Evolutionary conservation across 495 filamentous ascomycete genomes (phyloP).

Genomic region (Xylaria acuta): DNA sequence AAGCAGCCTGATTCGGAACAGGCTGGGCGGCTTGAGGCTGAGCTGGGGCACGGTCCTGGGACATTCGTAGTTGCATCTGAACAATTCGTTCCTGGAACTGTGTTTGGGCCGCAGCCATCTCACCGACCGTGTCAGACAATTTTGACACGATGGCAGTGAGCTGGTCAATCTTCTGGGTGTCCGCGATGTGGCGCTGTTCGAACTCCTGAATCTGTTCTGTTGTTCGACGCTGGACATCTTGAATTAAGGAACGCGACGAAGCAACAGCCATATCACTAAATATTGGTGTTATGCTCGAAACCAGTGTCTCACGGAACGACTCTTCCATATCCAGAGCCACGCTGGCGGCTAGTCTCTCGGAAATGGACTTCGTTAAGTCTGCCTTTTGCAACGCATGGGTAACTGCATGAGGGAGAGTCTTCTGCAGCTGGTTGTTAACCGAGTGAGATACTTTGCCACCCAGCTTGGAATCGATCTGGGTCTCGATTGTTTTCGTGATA

Average conservation of each 20-base stretch:
- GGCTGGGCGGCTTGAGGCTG: constrained; percentile 32
- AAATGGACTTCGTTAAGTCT: constrained; percentile 69
- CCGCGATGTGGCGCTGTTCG: constrained; percentile 72
- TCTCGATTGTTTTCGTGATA: constrained; percentile 53
- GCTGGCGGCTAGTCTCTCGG: constrained; percentile 71
- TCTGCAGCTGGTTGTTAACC: constrained; percentile 68
- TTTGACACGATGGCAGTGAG: constrained; percentile 73
- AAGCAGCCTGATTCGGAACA: constrained; percentile 33
- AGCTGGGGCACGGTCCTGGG: constrained; percentile 28
- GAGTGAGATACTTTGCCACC: constrained; percentile 58
- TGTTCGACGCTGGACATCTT: constrained; percentile 69
- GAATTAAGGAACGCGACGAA: constrained; percentile 64
- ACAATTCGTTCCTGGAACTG: constrained; percentile 67
- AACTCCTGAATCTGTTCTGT: constrained; percentile 66
- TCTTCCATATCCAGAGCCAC: constrained; percentile 71
- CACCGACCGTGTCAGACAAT: constrained; percentile 73
- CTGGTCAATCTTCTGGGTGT: constrained; percentile 82
- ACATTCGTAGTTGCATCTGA: constrained; percentile 58
- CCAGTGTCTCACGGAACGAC: constrained; percentile 66
- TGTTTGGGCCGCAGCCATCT: constrained; percentile 70
- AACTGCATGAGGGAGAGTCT: constrained; percentile 48
- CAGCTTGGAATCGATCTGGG: constrained; percentile 50
- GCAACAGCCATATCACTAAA: constrained; percentile 62
- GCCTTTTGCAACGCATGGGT: constrained; percentile 69
- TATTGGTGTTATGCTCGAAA: constrained; percentile 66